These are phyloP conservation scores for Tulasnella sp. DNA, from an alignment of 768 basidiomycete species.

Conservation along the genomic window DNA sequence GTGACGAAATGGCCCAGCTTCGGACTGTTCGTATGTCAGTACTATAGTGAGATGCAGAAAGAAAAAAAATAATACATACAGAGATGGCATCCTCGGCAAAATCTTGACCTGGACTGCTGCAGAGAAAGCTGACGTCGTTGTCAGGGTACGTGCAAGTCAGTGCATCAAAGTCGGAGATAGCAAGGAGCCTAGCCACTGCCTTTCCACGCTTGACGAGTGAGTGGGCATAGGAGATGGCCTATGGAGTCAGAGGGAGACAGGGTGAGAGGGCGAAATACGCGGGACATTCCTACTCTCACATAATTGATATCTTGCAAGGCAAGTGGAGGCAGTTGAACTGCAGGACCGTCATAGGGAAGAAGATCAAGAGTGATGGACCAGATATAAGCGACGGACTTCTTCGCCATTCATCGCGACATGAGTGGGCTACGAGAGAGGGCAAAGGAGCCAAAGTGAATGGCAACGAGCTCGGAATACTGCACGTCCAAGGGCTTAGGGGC, in stretches of 20 bases:
- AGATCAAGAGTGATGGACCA: background rate
- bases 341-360: background rate
- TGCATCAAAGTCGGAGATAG: background rate
- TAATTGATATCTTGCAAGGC: background rate
- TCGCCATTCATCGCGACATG: background rate
- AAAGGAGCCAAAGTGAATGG: background rate
- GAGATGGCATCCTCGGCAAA: background rate
- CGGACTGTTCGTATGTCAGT: constrained; percentile 21
- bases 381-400: background rate
- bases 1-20: background rate
- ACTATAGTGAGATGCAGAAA: background rate
- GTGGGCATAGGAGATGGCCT: background rate
- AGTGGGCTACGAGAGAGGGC: background rate
- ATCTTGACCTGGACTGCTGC: background rate
- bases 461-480: background rate
- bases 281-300: too few relatives aligned
- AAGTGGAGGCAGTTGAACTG: background rate
- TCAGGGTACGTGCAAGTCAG: background rate
- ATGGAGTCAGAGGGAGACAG: background rate
- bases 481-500: background rate
- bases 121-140: background rate
- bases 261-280: too few relatives aligned
- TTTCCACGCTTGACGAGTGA: background rate
- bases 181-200: background rate
- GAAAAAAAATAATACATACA: background rate